Base-by-base conservation (phyloP, 1,284 basidiomycete species). In the Ustilago cynodontis region DNA sequence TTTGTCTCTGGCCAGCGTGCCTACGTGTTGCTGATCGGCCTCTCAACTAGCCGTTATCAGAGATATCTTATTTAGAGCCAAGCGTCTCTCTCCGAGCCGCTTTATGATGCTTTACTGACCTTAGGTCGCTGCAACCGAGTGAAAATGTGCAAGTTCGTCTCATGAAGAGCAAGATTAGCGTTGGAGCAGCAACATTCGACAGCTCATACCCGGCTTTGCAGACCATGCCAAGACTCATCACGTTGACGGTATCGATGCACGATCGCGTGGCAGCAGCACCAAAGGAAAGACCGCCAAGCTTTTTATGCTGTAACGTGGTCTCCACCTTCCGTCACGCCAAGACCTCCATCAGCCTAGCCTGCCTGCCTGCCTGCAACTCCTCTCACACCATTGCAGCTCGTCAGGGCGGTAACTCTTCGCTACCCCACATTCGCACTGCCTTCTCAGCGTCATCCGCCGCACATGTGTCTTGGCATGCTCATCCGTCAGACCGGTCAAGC, bases 301-400 rank as follows among this genome's bases (percentile, higher is more conserved):
- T 55, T 55, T 55, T 20, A 18, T 39, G 28, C 31, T 39, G 29
- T 26, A 55, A 37, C 53, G 20, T 55, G 35, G 53, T 39, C 53
- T 39, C 53, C 53, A 20, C 35, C 53, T 37, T 55, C 20, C 20
- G 33, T 55, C 39, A 24, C 24, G 54, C 54, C 54, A 56, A 56
- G 54, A 43, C 41, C n/a, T 43, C 41, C 20, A 18, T n/a, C 41
- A 43, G n/a, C 41, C n/a, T 43, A 7, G n/a, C 7, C 41, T 43
- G 8, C 11, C 41, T 20, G 6, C 41, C 18, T 43, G n/a, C 20
- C n/a, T 16, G 24, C 16, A 9, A 3, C 2, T 50, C 22, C 10
- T 50, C 14, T 33, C 31, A 33, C 31, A 33, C 31, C 41, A 20
- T 20, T 16, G 47, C 28, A 26, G 8, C 4, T 50, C 47, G 22